Evolutionary conservation across 495 filamentous ascomycete species (phyloP).

Genomic region (Xylaria grammica): DNA sequence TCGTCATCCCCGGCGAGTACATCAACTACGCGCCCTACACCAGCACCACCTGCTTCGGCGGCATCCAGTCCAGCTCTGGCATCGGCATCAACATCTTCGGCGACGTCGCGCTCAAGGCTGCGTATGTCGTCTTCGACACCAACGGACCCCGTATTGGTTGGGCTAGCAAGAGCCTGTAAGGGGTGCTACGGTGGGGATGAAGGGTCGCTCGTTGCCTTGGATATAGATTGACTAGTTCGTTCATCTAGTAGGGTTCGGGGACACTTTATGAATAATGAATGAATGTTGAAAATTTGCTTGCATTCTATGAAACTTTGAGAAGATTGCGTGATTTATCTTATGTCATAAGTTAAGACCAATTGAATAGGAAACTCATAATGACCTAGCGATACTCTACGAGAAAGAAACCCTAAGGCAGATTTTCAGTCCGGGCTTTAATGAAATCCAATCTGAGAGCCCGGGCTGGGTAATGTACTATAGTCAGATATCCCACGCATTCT

Average conservation of each 20-base stretch:
- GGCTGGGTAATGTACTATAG: too few species aligned
- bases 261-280: not conserved
- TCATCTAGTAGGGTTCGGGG: not conserved
- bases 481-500: too few species aligned
- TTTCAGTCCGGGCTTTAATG: too few species aligned
- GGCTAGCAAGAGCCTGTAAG: constrained; percentile 51
- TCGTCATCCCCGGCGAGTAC: constrained; percentile 60
- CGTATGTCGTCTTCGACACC: constrained; percentile 74
- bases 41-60: constrained; percentile 62
- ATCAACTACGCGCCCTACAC: constrained; percentile 57
- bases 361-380: too few species aligned
- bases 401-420: too few species aligned
- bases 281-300: not conserved
- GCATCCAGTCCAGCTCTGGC: constrained; percentile 66
- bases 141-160: constrained; percentile 60
- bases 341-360: too few species aligned
- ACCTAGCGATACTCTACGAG: too few species aligned
- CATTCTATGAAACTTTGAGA: not conserved
- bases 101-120: constrained; percentile 78
- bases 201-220: not conserved
- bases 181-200: not conserved
- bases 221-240: not conserved
- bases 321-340: too few species aligned
- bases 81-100: constrained; percentile 74
- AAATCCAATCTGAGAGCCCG: too few species aligned